Base-by-base conservation (phyloP, 805 yeast genomes). In the Lipomyces lipofer region DNA sequence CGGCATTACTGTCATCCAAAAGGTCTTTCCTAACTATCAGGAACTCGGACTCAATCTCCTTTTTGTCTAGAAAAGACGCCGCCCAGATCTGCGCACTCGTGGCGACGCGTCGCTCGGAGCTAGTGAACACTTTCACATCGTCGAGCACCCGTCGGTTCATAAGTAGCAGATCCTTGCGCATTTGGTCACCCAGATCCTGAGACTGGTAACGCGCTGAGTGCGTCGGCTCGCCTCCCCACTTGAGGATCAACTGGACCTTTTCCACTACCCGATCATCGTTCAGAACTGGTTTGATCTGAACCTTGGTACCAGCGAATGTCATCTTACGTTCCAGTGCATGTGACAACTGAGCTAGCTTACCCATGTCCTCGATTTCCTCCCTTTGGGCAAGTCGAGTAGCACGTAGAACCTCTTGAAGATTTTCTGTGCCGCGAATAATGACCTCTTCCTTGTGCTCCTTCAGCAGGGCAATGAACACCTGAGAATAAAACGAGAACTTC, bases 211-310 rank as follows among this genome's bases (percentile, higher is more conserved):
- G 81, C 1, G 98, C 97, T 9, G 97, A 90, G 70, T 94, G 99
- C 1, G 99, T 94, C 4, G 99, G 97, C 71, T 94, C 99, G 60
- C 99, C 99, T 64, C 99, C 99, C 99, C 99, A 94, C 69, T 94
- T 94, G 64, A 94, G 76, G 58, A 94, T 95, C 59, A 94, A 84
- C 71, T 94, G 99, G 22, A 92, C 97, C 68, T 94, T 94, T 62
- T 92, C 97, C 19, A 94, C 94, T 30, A 84, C 83, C 10, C 64
- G 68, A 13, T 52, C 55, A 33, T 80, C 84, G 12, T 75, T 73
- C 52, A 91, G 67, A 2, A 92, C 84, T 0, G 99, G 99, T 69
- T 94, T 94, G 64, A 94, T 73, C 73, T 94, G 99, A 58, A 94
- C 86, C 68, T 94, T 94, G 0, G 99, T 94, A 8, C 99, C 99